phyloP scores from a whole-genome alignment of 768 basidiomycete species.

The Gloeopeniophorella convolvens region DNA sequence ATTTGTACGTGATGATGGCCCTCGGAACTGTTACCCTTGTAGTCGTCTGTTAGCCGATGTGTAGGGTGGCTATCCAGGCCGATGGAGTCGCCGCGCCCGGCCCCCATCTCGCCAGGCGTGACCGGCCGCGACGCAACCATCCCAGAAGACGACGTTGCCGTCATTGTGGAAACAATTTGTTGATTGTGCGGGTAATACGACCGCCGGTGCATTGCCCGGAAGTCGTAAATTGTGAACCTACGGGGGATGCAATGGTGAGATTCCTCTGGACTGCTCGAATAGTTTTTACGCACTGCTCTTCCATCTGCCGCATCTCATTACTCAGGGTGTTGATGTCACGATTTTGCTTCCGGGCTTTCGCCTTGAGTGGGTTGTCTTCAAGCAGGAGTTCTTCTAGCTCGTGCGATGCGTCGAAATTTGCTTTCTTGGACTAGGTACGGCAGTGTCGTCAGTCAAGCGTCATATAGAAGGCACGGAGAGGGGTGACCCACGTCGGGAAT shows the following conservation, averaged over 20 bases:
- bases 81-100: constrained; percentile 18
- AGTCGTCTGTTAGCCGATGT: constrained; percentile 7
- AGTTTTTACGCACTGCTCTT: constrained; percentile 71
- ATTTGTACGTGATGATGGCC: constrained; percentile 3
- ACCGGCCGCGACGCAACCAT: constrained; percentile 65
- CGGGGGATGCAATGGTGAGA: not conserved
- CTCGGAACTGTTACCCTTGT: constrained; percentile 5
- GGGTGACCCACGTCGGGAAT: constrained; percentile 68
- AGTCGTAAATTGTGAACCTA: constrained; percentile 91
- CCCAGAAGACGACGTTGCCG: constrained; percentile 70
- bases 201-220: constrained; percentile 83
- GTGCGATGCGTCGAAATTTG: constrained; percentile 98
- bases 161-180: constrained; percentile 52
- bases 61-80: not conserved
- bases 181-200: constrained; percentile 89
- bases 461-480: not conserved
- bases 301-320: constrained; percentile 94
- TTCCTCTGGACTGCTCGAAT: constrained; percentile 5
- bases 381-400: constrained; percentile 93
- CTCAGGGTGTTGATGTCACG: constrained; percentile 78
- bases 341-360: constrained; percentile 83
- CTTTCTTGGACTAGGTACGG: constrained; percentile 85
- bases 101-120: constrained; percentile 39
- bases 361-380: constrained; percentile 96
- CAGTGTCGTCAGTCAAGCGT: constrained; percentile 12